Evolutionary conservation across 129 eudicot species (phyloP).

Genomic region (Ambrosia trifida): DNA sequence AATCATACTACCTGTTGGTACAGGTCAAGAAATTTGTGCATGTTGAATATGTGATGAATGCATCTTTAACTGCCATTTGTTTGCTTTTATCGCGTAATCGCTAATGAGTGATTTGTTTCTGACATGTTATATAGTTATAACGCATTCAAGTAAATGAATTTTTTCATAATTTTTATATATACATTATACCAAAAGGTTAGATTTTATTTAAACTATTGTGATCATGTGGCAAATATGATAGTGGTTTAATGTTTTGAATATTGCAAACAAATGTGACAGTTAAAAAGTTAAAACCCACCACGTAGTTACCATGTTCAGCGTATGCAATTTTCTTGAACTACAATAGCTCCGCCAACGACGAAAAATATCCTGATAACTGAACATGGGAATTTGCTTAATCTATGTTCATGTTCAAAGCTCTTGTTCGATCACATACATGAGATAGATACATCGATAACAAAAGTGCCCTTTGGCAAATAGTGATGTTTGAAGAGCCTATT

Average conservation of each 20-base stretch:
- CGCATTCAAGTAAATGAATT: too few relatives aligned
- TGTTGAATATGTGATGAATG: too few relatives aligned
- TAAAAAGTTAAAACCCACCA: conserved; percentile 9
- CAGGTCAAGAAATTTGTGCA: too few relatives aligned
- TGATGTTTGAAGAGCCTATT: conserved; percentile 89
- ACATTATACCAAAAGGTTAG: neutral
- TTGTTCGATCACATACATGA: conserved; percentile 85
- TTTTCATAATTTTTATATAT: too few relatives aligned
- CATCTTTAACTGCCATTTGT: too few relatives aligned
- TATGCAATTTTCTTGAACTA: neutral
- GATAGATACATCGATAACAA: neutral
- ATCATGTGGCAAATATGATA: neutral
- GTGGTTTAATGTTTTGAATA: too few relatives aligned
- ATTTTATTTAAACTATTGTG: too few relatives aligned
- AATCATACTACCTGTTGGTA: too few relatives aligned
- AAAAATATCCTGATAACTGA: conserved; percentile 77
- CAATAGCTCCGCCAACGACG: conserved; percentile 45
- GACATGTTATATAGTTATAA: too few relatives aligned
- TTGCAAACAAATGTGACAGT: neutral
- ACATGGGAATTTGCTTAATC: conserved; percentile 92
- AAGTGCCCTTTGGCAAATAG: conserved; percentile 63
- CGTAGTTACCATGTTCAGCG: conserved; percentile 12
- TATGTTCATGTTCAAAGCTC: conserved; percentile 92
- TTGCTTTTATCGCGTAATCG: neutral
- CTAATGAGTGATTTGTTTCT: too few relatives aligned